These are phyloP conservation scores for Uncinocarpus reesii DNA, from an alignment of 2,329 filamentous ascomycete genomes.

Conservation along the genomic window DNA sequence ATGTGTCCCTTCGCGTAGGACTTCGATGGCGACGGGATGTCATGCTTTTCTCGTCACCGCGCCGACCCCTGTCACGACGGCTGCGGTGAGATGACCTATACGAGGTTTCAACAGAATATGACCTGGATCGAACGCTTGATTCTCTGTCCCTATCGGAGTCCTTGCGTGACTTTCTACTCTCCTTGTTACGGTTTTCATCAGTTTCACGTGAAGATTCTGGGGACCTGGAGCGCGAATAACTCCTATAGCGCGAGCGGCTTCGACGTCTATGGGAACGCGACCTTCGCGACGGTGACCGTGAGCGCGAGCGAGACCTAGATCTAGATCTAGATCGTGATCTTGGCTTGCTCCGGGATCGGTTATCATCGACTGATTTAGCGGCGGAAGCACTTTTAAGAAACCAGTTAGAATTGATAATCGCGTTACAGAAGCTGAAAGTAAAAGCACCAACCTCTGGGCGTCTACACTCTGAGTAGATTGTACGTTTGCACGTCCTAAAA, in stretches of 20 bases:
- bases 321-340: constrained; percentile 22
- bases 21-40: constrained; percentile 44
- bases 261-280: constrained; percentile 43
- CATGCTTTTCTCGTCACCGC: constrained; percentile 30
- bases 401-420: constrained; percentile 7
- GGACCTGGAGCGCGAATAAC: constrained; percentile 42
- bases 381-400: constrained; percentile 5
- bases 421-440: not conserved
- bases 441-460: constrained; percentile 1
- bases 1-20: constrained; percentile 15
- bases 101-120: constrained; percentile 52
- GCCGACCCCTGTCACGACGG: constrained; percentile 48
- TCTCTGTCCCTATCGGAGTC: constrained; percentile 33
- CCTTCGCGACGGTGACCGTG: constrained; percentile 15
- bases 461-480: constrained; percentile 1
- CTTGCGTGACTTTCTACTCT: constrained; percentile 25
- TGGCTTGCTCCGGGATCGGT: constrained; percentile 14
- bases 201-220: constrained; percentile 22
- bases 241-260: constrained; percentile 43
- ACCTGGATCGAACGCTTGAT: constrained; percentile 49
- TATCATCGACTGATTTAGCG: not conserved
- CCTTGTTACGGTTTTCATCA: constrained; percentile 27
- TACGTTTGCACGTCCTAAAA: constrained; percentile 23
- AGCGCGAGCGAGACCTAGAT: constrained; percentile 19
- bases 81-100: constrained; percentile 51